phyloP scores from a whole-genome alignment of 139 green algal genomes.

The Edaphochlamys debaryana region DNA sequence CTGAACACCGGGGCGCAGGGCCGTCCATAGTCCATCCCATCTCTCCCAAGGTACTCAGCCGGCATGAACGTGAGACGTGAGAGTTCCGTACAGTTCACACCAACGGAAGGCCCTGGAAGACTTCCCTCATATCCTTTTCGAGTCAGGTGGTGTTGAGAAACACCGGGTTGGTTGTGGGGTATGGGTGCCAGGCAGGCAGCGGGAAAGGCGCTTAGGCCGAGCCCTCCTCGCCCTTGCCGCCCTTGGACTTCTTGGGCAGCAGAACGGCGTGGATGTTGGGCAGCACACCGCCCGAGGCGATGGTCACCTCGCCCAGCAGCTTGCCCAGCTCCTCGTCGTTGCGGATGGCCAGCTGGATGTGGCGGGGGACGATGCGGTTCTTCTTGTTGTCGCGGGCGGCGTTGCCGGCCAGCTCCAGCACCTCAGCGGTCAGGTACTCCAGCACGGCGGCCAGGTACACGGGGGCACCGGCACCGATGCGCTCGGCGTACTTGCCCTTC shows the following conservation, averaged over 20 bases:
- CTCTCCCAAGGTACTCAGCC: no score
- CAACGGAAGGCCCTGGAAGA: no score
- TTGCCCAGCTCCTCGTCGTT: constrained; percentile 78
- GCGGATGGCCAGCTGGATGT: constrained; percentile 91
- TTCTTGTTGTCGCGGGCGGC: constrained; percentile 94
- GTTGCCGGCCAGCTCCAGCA: constrained; percentile 98
- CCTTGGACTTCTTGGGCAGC: constrained; percentile 78
- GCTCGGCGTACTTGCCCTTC: constrained; percentile 71
- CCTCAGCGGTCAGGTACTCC: constrained; percentile 95
- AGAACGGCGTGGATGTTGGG: constrained; percentile 87
- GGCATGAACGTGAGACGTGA: no score
- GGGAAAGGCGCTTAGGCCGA: no score
- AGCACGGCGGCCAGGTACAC: constrained; percentile 77
- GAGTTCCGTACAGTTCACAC: no score
- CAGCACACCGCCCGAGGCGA: constrained; percentile 54
- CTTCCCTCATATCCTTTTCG: no score
- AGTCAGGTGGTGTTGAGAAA: no score
- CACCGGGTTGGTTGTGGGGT: no score
- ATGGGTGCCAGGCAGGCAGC: no score
- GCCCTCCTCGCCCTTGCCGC: constrained; percentile 19
- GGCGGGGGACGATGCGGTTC: constrained; percentile 81
- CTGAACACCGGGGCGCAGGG: no score
- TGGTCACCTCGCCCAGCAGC: constrained; percentile 70
- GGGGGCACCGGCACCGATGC: constrained; percentile 70
- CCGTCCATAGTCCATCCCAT: no score